Conservation (phyloP, 2,329 filamentous ascomycete species). For the Raffaelea arxii region DNA sequence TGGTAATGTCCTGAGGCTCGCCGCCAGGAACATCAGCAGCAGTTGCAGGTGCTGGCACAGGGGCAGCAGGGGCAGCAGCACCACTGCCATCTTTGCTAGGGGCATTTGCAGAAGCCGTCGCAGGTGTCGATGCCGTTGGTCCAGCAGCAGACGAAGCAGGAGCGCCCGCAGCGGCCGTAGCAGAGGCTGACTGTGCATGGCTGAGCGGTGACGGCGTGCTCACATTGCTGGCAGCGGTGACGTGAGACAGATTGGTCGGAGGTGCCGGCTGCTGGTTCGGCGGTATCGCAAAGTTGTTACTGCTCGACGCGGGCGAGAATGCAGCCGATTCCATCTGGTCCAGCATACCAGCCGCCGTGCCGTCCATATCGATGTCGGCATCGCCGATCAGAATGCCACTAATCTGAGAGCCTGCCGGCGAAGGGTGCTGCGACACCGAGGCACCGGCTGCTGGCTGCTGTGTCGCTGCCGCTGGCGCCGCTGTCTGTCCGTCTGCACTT, state of each 20-base stretch:
- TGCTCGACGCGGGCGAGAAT: constrained; percentile 51
- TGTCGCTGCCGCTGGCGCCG: constrained; percentile 13
- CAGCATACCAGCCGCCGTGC: constrained; percentile 53
- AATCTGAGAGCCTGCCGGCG: constrained; percentile 44
- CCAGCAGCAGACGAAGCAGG: constrained; percentile 4
- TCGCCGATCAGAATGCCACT: constrained; percentile 49
- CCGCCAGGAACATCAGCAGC: not conserved
- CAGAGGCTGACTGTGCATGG: constrained; percentile 16
- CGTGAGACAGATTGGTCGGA: constrained; percentile 38
- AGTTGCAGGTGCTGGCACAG: not conserved
- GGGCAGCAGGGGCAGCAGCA: not conserved
- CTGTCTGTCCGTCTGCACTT: constrained; percentile 9
- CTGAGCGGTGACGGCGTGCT: constrained; percentile 33
- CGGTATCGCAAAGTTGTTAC: constrained; percentile 47
- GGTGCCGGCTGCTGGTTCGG: not conserved
- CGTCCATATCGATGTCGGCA: constrained; percentile 55
- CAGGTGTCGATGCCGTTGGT: constrained; percentile 9
- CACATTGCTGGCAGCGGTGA: constrained; percentile 37
- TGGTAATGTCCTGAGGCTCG: constrained; percentile 24
- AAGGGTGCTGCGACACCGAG: constrained; percentile 41
- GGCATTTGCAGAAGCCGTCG: constrained; percentile 21
- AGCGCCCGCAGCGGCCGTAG: constrained; percentile 20
- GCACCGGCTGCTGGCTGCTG: not conserved
- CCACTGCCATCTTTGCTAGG: constrained; percentile 13
- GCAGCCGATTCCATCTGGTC: constrained; percentile 59